Conservation (phyloP, 2,329 filamentous ascomycete genomes). For the Hortaea sp. region DNA sequence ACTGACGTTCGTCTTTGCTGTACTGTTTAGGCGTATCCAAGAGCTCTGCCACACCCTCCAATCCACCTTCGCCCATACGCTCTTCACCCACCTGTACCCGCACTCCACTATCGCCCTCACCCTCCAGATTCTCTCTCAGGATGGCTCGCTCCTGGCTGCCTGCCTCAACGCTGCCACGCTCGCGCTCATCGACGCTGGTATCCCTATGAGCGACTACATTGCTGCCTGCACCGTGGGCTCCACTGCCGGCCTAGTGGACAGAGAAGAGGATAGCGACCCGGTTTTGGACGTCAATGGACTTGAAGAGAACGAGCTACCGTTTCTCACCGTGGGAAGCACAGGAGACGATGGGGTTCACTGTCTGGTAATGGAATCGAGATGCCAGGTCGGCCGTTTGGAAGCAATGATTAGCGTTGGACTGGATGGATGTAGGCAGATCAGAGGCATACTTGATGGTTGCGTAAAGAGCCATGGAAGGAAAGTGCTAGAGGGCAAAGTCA, state of each 20-base stretch:
- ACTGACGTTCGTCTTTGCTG: background rate
- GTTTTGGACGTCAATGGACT: slow-evolving; percentile 68
- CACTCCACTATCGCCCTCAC: slow-evolving; percentile 75
- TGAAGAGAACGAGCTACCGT: slow-evolving; percentile 82
- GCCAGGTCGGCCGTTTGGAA: slow-evolving; percentile 74
- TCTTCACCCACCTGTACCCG: slow-evolving; percentile 83
- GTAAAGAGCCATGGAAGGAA: slow-evolving; percentile 60
- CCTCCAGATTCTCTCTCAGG: slow-evolving; percentile 78
- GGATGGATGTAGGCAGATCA: slow-evolving; percentile 81
- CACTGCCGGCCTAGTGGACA: slow-evolving; percentile 52
- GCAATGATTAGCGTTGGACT: slow-evolving; percentile 88
- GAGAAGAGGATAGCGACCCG: slow-evolving; percentile 65
- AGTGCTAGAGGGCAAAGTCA: slow-evolving; percentile 41
- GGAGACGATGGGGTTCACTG: slow-evolving; percentile 60
- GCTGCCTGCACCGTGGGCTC: slow-evolving; percentile 80
- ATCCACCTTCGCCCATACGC: slow-evolving; percentile 62
- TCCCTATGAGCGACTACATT: slow-evolving; percentile 90
- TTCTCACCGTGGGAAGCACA: slow-evolving; percentile 68
- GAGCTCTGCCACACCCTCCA: slow-evolving; percentile 74
- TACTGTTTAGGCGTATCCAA: slow-evolving; percentile 55
- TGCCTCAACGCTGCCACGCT: slow-evolving; percentile 86
- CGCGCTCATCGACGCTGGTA: slow-evolving; percentile 84
- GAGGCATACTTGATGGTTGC: slow-evolving; percentile 68
- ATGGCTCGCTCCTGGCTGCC: slow-evolving; percentile 80
- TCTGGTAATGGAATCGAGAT: slow-evolving; percentile 75